These are phyloP conservation scores for Francoa sonchifolia DNA, from an alignment of 441 rosid species.

Conservation along the genomic window DNA sequence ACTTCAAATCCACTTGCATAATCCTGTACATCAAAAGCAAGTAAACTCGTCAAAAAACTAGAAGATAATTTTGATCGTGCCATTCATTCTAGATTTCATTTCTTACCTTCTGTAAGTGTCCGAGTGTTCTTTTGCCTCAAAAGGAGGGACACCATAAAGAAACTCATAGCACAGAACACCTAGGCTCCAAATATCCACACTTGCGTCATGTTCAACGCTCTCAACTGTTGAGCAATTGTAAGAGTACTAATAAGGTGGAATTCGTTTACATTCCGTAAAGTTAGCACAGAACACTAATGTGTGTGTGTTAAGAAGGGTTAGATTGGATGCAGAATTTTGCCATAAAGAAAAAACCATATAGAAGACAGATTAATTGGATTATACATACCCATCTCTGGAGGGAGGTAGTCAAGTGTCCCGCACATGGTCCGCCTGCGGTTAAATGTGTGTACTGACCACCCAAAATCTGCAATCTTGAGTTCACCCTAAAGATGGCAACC, in stretches of 20 bases:
- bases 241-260: neutral
- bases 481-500: slow-evolving; percentile 50
- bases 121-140: slow-evolving; percentile 89
- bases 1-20: slow-evolving; percentile 91
- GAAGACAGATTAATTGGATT: neutral
- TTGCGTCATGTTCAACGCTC: slow-evolving; percentile 90
- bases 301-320: too few relatives aligned
- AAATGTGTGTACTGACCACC: slow-evolving; percentile 97
- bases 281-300: too few relatives aligned
- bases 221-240: slow-evolving; percentile 39
- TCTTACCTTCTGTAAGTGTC: slow-evolving; percentile 83
- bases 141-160: slow-evolving; percentile 81
- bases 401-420: slow-evolving; percentile 90
- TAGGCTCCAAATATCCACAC: slow-evolving; percentile 94
- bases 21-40: slow-evolving; percentile 34
- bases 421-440: slow-evolving; percentile 92
- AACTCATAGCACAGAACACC: slow-evolving; percentile 89
- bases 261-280: too few relatives aligned
- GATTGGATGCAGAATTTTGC: too few relatives aligned
- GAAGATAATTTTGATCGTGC: neutral
- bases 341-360: too few relatives aligned
- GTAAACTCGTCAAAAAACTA: neutral
- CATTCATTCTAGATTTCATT: neutral
- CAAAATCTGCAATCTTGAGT: slow-evolving; percentile 96
- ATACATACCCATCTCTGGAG: slow-evolving; percentile 91